These are phyloP conservation scores for Aspergillus ibericus DNA, from an alignment of 2,329 filamentous ascomycete species.

Conservation along the genomic window DNA sequence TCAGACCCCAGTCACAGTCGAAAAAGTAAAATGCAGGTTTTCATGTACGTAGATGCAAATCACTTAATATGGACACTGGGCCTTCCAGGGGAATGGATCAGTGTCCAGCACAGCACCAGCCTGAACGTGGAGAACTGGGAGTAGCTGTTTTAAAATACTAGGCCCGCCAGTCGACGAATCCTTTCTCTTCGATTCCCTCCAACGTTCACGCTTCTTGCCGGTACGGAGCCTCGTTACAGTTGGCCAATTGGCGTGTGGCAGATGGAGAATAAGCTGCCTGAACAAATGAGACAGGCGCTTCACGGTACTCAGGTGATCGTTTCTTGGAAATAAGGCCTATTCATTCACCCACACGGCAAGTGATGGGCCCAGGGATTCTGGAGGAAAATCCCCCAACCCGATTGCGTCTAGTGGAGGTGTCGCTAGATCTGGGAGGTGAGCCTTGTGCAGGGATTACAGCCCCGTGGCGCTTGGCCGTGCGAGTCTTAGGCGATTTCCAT, in stretches of 20 bases:
- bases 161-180: constrained; percentile 9
- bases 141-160: constrained; percentile 7
- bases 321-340: constrained; percentile 11
- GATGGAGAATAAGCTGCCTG: constrained; percentile 8
- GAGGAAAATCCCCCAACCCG: constrained; percentile 15
- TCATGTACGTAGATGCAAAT: constrained; percentile 15
- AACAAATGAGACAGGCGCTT: constrained; percentile 8
- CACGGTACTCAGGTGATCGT: constrained; percentile 14
- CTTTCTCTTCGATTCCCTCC: constrained; percentile 4
- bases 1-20: constrained; percentile 5
- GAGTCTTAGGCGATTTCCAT: constrained; percentile 17
- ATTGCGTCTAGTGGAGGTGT: constrained; percentile 23
- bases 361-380: constrained; percentile 9
- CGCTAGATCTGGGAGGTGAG: constrained; percentile 19
- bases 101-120: constrained; percentile 6
- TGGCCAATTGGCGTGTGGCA: constrained; percentile 14
- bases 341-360: constrained; percentile 5
- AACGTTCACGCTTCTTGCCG: not conserved
- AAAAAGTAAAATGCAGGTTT: constrained; percentile 9
- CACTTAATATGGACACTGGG: constrained; percentile 13
- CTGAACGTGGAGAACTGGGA: constrained; percentile 6
- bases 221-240: constrained; percentile 14
- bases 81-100: constrained; percentile 11
- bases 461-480: constrained; percentile 20
- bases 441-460: constrained; percentile 24